These are phyloP conservation scores for Aspergillus haitiensis DNA, from an alignment of 495 filamentous ascomycete genomes.

Conservation along the genomic window DNA sequence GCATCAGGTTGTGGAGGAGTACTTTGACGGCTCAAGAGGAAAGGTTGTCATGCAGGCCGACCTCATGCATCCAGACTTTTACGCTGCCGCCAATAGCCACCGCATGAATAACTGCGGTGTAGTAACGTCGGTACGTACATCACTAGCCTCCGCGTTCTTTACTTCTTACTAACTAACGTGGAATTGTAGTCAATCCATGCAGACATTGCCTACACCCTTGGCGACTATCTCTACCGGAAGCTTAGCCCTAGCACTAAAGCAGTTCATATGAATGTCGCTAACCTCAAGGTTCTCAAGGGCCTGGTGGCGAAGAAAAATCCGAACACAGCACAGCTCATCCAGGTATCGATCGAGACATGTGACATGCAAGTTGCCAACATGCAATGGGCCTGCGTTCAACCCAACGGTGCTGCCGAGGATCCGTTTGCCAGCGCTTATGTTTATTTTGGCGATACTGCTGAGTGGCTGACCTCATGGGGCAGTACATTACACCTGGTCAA, in stretches of 20 bases:
- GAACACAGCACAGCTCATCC: conserved; percentile 36
- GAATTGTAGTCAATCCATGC: conserved; percentile 17
- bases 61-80: conserved; percentile 32
- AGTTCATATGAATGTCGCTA: conserved; percentile 30
- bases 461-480: conserved; percentile 25
- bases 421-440: conserved; percentile 29
- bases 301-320: conserved; percentile 28
- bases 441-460: conserved; percentile 19
- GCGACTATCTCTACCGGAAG: conserved; percentile 20
- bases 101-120: conserved; percentile 40
- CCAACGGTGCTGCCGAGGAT: conserved; percentile 20
- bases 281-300: conserved; percentile 27
- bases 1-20: conserved; percentile 31
- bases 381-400: neutral
- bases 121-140: conserved; percentile 33
- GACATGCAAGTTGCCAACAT: conserved; percentile 23
- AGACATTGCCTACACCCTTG: conserved; percentile 13
- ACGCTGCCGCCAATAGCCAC: conserved; percentile 32
- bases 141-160: neutral
- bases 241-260: conserved; percentile 19
- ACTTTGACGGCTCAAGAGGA: conserved; percentile 19
- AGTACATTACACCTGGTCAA: conserved; percentile 56
- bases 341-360: conserved; percentile 25
- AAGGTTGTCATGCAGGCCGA: conserved; percentile 32
- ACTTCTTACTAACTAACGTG: neutral